These are phyloP conservation scores for Neurospora sp. DNA, from an alignment of 495 filamentous ascomycete species.

Conservation along the genomic window DNA sequence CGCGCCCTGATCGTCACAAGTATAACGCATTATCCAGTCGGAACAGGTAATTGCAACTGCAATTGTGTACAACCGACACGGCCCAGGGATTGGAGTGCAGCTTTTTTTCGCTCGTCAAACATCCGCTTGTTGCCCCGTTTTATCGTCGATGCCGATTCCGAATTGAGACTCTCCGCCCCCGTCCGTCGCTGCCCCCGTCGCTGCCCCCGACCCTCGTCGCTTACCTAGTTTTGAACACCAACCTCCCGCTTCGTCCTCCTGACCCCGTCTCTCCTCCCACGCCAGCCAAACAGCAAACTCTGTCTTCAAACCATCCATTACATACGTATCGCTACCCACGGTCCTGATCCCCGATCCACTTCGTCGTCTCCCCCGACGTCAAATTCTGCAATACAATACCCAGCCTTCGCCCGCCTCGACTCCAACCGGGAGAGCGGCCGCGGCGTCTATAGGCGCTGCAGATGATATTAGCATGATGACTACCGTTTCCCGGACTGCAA, in stretches of 20 bases:
- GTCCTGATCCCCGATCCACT: not conserved
- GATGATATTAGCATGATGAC: constrained; percentile 34
- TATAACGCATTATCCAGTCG: not conserved
- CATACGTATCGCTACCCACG: no score
- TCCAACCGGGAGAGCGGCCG: constrained; percentile 4
- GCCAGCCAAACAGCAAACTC: not conserved
- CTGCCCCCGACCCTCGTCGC: not conserved
- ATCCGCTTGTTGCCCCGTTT: not conserved
- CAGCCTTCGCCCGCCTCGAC: not conserved
- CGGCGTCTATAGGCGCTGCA: constrained; percentile 1
- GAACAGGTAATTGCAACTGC: not conserved
- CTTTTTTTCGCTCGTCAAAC: not conserved
- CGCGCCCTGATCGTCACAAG: not conserved
- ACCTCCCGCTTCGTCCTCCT: not conserved
- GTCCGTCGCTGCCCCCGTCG: not conserved
- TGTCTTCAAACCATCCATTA: not conserved
- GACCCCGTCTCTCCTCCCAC: not conserved
- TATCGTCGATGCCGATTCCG: not conserved
- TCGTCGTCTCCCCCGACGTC: not conserved
- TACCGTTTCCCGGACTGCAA: constrained; percentile 40
- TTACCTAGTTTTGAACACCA: not conserved
- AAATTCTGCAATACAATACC: not conserved
- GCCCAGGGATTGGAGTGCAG: not conserved
- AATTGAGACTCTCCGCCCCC: not conserved
- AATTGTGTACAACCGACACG: not conserved